Conservation (phyloP, 768 basidiomycete genomes). For the Lentinula aciculospora region DNA sequence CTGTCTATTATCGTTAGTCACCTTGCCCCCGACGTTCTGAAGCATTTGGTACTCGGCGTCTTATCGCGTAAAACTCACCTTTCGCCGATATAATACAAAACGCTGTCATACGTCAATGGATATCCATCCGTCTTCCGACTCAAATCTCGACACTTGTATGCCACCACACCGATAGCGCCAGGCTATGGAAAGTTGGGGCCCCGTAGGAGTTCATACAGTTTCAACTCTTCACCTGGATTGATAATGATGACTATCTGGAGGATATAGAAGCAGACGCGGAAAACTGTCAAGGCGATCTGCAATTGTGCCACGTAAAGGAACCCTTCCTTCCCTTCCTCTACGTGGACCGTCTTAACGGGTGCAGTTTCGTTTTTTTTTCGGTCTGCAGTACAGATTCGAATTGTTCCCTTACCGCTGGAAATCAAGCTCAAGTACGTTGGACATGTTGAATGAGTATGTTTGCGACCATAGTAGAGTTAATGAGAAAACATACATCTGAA, state of each 20-base stretch:
- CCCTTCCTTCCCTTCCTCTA: neutral
- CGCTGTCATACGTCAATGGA: neutral
- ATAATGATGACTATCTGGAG: neutral
- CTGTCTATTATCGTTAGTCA: neutral
- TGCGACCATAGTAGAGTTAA: no score
- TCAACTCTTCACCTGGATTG: neutral
- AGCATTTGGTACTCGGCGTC: neutral
- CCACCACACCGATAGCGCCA: neutral
- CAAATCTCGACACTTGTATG: no score
- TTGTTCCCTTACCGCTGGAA: no score
- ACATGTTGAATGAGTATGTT: no score
- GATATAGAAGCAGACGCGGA: neutral
- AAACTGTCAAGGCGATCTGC: conserved; percentile 19
- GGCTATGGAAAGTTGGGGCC: neutral
- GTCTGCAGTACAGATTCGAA: no score
- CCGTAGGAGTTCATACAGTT: neutral
- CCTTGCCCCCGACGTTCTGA: neutral
- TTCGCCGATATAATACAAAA: neutral
- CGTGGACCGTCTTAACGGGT: neutral
- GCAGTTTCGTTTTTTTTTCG: no score
- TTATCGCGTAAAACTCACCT: neutral
- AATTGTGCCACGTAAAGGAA: conserved; percentile 3
- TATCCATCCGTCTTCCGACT: neutral
- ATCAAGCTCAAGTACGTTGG: no score
- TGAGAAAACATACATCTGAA: no score